Conservation (phyloP, 305 asterid genomes). For the Solanum hybrid region DNA sequence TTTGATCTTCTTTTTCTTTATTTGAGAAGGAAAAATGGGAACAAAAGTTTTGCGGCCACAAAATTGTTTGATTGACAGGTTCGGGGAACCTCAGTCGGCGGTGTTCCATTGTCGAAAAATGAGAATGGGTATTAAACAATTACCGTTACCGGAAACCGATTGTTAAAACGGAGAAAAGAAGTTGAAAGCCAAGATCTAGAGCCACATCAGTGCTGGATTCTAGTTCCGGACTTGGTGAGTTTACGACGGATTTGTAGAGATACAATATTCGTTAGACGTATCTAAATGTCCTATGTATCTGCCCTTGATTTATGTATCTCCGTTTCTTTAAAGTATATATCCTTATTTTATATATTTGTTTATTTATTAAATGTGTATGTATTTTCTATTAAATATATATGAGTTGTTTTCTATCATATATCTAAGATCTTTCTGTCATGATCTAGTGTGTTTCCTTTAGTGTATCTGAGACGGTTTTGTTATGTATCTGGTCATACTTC, state of each 20-base stretch:
- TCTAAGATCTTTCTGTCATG: not conserved
- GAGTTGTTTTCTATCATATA: not conserved
- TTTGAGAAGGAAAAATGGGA: too few relatives aligned
- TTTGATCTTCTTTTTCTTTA: too few relatives aligned
- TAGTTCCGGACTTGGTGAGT: not conserved
- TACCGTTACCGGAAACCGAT: too few relatives aligned
- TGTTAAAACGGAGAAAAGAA: too few relatives aligned
- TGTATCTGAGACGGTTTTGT: not conserved
- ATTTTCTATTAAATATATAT: too few relatives aligned
- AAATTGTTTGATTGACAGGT: too few relatives aligned
- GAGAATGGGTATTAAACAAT: too few relatives aligned
- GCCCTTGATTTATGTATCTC: not conserved
- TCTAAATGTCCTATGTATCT: not conserved
- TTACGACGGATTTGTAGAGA: not conserved
- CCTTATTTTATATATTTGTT: not conserved
- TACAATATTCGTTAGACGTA: not conserved
- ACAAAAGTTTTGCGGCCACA: too few relatives aligned
- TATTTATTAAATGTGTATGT: not conserved
- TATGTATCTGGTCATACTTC: not conserved
- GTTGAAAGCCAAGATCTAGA: not conserved
- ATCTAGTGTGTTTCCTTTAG: not conserved
- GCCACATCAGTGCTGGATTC: not conserved
- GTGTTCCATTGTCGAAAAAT: too few relatives aligned
- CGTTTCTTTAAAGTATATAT: not conserved
- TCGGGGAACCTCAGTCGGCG: too few relatives aligned